phyloP scores from a whole-genome alignment of 2,329 filamentous ascomycete genomes.

The Thelonectria blattea region DNA sequence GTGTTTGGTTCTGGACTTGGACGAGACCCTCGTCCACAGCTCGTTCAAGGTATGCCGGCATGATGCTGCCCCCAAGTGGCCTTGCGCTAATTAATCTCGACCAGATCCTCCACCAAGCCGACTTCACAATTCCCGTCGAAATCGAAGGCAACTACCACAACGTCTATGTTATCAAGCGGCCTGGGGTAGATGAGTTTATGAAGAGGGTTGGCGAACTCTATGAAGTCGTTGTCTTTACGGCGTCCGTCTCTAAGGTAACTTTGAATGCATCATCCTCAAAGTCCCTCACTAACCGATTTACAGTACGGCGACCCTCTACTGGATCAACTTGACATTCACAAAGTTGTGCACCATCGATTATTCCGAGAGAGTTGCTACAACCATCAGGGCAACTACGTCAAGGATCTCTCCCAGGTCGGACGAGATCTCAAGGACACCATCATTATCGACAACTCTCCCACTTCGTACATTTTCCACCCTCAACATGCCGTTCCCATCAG shows the following conservation, averaged over 20 bases:
- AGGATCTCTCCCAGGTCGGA: conserved; percentile 96
- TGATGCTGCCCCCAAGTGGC: background rate
- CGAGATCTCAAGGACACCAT: conserved; percentile 96
- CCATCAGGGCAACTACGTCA: conserved; percentile 99
- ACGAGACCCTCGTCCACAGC: conserved; percentile 97
- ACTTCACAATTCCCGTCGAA: conserved; percentile 98
- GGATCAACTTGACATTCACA: conserved; percentile 96
- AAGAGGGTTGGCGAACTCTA: conserved; percentile 97
- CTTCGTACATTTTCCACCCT: conserved; percentile 98
- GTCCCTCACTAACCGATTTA: conserved; percentile 31
- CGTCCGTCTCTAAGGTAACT: conserved; percentile 93
- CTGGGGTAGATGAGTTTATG: conserved; percentile 99
- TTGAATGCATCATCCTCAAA: background rate
- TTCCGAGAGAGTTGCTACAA: conserved; percentile 99
- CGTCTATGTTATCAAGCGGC: conserved; percentile 98
- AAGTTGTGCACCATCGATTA: conserved; percentile 92
- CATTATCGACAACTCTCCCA: conserved; percentile 99
- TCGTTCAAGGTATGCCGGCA: conserved; percentile 85
- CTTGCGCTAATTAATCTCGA: conserved; percentile 29
- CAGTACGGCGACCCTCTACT: conserved; percentile 95
- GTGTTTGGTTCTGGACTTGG: conserved; percentile 92
- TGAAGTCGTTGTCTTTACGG: conserved; percentile 98
- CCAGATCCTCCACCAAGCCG: conserved; percentile 94
- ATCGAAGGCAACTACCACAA: conserved; percentile 99
- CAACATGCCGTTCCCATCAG: conserved; percentile 99